Conservation (phyloP, 1,284 basidiomycete species). For the Apiotrichum veenhuisii region DNA sequence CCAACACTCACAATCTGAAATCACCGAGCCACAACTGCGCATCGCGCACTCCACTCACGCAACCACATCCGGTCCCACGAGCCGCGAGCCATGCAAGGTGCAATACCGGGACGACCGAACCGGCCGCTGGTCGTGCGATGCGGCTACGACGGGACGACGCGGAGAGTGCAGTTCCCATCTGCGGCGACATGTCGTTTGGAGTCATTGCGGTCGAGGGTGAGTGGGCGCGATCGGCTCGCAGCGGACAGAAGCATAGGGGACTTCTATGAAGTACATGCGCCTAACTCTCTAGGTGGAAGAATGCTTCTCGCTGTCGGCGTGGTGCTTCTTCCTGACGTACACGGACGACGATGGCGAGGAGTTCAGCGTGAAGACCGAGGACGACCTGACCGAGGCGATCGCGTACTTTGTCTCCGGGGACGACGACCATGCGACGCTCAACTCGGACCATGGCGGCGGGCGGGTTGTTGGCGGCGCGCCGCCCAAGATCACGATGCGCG, state of each 20-base stretch:
- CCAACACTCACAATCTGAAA: neutral
- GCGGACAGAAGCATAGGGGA: neutral
- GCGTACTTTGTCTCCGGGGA: constrained; percentile 67
- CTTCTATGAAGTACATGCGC: neutral
- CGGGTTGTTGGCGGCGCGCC: constrained; percentile 4
- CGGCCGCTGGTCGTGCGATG: constrained; percentile 71
- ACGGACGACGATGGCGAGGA: constrained; percentile 80
- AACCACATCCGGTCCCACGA: neutral
- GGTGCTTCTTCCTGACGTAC: constrained; percentile 68
- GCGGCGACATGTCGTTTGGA: constrained; percentile 71
- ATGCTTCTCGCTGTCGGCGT: constrained; percentile 69
- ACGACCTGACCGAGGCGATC: constrained; percentile 77
- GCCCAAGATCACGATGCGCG: constrained; percentile 65
- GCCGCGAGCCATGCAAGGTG: constrained; percentile 8
- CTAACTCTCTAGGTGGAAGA: constrained; percentile 64
- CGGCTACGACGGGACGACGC: constrained; percentile 66
- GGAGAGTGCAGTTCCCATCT: constrained; percentile 70
- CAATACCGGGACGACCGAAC: constrained; percentile 53
- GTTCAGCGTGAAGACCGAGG: constrained; percentile 63
- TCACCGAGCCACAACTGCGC: too few species aligned
- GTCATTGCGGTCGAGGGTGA: constrained; percentile 64
- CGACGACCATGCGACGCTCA: constrained; percentile 69
- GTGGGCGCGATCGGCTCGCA: constrained; percentile 21
- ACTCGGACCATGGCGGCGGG: constrained; percentile 49
- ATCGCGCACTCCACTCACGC: neutral